These are phyloP conservation scores for Phytopythium vexans DNA, from an alignment of 352 stramenopile genomes.

Conservation along the genomic window DNA sequence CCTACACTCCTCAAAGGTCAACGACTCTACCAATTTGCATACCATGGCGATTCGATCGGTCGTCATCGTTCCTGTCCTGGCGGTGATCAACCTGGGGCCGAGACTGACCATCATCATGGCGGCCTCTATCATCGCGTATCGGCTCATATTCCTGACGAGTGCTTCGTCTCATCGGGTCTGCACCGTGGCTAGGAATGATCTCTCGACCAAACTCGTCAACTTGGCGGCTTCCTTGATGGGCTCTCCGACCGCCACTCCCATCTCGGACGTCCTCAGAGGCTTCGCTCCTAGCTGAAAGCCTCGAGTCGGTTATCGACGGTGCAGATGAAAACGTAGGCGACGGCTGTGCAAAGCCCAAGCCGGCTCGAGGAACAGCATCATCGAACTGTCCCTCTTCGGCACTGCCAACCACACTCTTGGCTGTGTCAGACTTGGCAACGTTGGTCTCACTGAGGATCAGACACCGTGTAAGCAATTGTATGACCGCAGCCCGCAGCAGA, in stretches of 20 bases:
- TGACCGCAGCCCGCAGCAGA: slow-evolving; percentile 1
- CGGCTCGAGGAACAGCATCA: slow-evolving; percentile 30
- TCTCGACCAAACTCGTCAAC: slow-evolving; percentile 32
- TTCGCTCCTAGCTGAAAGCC: background rate
- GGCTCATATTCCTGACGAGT: too few relatives aligned
- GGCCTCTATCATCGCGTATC: too few relatives aligned
- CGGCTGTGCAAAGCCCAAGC: slow-evolving; percentile 23
- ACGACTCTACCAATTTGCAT: background rate
- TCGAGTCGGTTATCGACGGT: background rate
- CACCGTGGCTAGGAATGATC: background rate
- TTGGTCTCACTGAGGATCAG: slow-evolving; percentile 59
- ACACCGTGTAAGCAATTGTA: slow-evolving; percentile 6
- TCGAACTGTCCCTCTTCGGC: slow-evolving; percentile 49
- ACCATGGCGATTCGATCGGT: slow-evolving; percentile 3
- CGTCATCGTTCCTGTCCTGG: slow-evolving; percentile 6
- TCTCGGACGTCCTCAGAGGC: background rate
- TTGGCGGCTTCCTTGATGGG: background rate
- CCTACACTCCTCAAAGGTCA: background rate
- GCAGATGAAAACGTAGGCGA: slow-evolving; percentile 2
- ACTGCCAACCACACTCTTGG: slow-evolving; percentile 5
- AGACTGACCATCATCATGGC: too few relatives aligned
- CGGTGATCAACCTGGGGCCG: background rate
- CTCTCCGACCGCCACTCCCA: too few relatives aligned
- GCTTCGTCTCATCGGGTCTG: too few relatives aligned
- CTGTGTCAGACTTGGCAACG: slow-evolving; percentile 13